Evolutionary conservation across 2,329 filamentous ascomycete species (phyloP).

Genomic region (Cercospora beticola): DNA sequence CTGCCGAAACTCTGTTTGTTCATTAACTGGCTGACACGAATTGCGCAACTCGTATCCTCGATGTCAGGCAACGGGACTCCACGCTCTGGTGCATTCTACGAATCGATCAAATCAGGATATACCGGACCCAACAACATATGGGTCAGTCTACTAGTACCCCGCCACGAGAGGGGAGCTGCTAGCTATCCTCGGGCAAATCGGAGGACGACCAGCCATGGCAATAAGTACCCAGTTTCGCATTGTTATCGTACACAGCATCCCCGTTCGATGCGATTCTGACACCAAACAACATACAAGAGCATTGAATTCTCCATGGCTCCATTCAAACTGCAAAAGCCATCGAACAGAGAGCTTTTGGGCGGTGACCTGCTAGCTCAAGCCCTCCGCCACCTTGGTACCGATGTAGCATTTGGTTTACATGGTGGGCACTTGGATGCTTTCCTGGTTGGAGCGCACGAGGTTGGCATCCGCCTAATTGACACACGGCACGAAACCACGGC

Average conservation of each 20-base stretch:
- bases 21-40: background rate
- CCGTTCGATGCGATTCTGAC: background rate
- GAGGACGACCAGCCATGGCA: background rate
- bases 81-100: background rate
- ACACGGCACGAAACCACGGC: conserved; percentile 51
- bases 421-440: conserved; percentile 53
- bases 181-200: conserved; percentile 12
- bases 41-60: background rate
- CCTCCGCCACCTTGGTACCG: conserved; percentile 44
- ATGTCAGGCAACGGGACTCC: background rate
- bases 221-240: background rate
- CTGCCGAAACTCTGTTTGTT: background rate
- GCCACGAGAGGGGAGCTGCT: conserved; percentile 12
- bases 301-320: conserved; percentile 18
- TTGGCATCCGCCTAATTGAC: conserved; percentile 47
- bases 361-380: conserved; percentile 50
- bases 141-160: background rate
- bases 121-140: background rate
- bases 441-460: conserved; percentile 45
- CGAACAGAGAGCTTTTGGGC: conserved; percentile 45
- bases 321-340: conserved; percentile 36
- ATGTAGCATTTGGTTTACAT: conserved; percentile 50
- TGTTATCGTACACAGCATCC: background rate
- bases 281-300: background rate
- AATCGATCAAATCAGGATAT: background rate